Evolutionary conservation across 208 protist species (phyloP).

Genomic region (Blastocrithidia nonstop): DNA sequence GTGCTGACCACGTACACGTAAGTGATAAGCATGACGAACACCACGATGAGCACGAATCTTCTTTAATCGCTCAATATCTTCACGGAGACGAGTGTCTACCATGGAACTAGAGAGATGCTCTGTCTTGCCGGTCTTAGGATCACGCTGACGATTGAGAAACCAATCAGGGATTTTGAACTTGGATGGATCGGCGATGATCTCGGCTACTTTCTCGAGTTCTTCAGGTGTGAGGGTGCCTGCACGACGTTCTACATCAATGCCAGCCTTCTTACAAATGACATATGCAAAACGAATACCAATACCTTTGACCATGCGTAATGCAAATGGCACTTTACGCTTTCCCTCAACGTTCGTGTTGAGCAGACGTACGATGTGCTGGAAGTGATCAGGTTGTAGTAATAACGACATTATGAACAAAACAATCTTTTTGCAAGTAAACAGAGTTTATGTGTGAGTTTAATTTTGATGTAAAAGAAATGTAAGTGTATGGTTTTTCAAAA

Average conservation of each 20-base stretch:
- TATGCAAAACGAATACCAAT: slow-evolving; percentile 98
- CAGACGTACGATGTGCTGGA: slow-evolving; percentile 99
- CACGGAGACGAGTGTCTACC: slow-evolving; percentile 96
- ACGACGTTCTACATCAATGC: slow-evolving; percentile 95
- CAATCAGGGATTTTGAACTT: slow-evolving; percentile 99
- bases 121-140: slow-evolving; percentile 96
- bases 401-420: slow-evolving; percentile 14
- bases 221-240: slow-evolving; percentile 77
- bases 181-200: slow-evolving; percentile 95
- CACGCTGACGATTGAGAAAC: slow-evolving; percentile 99
- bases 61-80: slow-evolving; percentile 99
- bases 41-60: slow-evolving; percentile 98
- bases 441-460: not conserved
- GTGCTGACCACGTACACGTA: slow-evolving; percentile 99
- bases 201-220: slow-evolving; percentile 96
- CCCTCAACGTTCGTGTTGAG: slow-evolving; percentile 99
- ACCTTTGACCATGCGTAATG: slow-evolving; percentile 98
- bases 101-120: slow-evolving; percentile 94
- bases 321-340: slow-evolving; percentile 95
- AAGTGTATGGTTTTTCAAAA: not conserved
- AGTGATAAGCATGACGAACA: slow-evolving; percentile 97
- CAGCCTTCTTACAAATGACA: slow-evolving; percentile 98
- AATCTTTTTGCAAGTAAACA: slow-evolving; percentile 1
- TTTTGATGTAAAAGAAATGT: slow-evolving; percentile 2
- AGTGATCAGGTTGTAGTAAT: slow-evolving; percentile 76